Percentiles rank a stretch among this genome's conserved stretches.
These are phyloP conservation scores for Rhynchosporium agropyri DNA, from an alignment of 2,329 filamentous ascomycete species.

Conservation along the genomic window DNA sequence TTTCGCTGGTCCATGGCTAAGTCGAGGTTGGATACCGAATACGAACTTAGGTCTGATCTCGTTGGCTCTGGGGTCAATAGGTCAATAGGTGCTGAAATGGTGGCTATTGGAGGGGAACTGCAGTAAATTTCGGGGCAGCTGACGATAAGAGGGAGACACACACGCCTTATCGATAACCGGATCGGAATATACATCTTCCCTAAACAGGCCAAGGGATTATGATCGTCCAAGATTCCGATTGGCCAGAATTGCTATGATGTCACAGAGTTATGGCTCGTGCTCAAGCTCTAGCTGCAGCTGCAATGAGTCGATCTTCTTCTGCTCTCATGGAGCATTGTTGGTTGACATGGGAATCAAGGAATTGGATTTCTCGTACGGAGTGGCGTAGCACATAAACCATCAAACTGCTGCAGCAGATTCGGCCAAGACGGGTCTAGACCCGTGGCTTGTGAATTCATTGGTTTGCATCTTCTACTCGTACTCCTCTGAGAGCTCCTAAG, in stretches of 20 bases:
- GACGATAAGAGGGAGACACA: slow-evolving; percentile 18
- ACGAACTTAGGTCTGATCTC: neutral
- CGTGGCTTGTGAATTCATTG: slow-evolving; percentile 2
- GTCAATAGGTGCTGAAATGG: no score
- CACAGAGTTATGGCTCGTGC: slow-evolving; percentile 10
- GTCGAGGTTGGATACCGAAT: neutral
- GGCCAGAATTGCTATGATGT: slow-evolving; percentile 21
- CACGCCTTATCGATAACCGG: slow-evolving; percentile 17
- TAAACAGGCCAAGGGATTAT: no score
- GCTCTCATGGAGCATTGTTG: neutral
- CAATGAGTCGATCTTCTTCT: neutral
- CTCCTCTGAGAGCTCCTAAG: no score
- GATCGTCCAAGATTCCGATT: neutral
- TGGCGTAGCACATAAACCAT: neutral
- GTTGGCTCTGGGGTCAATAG: neutral
- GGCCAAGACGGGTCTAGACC: neutral
- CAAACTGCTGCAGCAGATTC: neutral
- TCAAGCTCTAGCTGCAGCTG: slow-evolving; percentile 1
- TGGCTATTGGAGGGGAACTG: neutral
- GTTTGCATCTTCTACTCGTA: neutral
- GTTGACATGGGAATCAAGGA: slow-evolving; percentile 13
- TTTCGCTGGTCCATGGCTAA: slow-evolving; percentile 41
- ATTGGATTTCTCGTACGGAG: neutral
- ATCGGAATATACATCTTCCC: slow-evolving; percentile 8
- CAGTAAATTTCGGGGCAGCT: neutral